Percentiles rank a stretch among this genome's conserved stretches.
These are phyloP conservation scores for Cercophora samala DNA, from an alignment of 495 filamentous ascomycete genomes.

Conservation along the genomic window DNA sequence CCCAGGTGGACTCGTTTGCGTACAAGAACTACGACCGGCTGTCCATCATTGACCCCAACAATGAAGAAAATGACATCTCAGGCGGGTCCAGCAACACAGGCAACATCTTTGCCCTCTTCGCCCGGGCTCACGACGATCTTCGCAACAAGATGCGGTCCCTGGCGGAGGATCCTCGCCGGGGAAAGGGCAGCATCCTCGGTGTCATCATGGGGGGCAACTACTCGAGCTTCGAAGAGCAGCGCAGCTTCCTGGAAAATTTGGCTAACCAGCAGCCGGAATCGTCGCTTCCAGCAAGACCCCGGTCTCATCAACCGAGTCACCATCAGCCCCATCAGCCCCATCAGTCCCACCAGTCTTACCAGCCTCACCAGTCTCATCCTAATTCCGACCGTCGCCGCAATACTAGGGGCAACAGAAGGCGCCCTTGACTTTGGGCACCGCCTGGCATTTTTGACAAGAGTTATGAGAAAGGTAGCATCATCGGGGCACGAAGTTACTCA, in stretches of 20 bases:
- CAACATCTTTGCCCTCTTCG: conserved; percentile 62
- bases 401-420: background rate
- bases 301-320: background rate
- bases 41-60: conserved; percentile 86
- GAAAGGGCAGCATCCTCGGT: conserved; percentile 56
- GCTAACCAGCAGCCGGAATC: background rate
- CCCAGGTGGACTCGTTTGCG: conserved; percentile 31
- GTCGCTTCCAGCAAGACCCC: background rate
- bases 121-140: conserved; percentile 56
- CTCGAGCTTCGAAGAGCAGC: conserved; percentile 61
- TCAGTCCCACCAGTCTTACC: background rate
- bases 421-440: background rate
- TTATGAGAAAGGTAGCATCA: background rate
- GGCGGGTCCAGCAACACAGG: conserved; percentile 67
- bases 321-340: background rate
- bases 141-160: conserved; percentile 53
- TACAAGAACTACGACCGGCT: conserved; percentile 56
- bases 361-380: background rate
- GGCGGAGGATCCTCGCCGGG: conserved; percentile 18
- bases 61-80: conserved; percentile 76
- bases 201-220: conserved; percentile 71
- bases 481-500: background rate
- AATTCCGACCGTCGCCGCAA: background rate
- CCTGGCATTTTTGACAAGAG: background rate
- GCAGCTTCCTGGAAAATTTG: conserved; percentile 43